Conservation (phyloP, 2,329 filamentous ascomycete genomes). For the Elsinoe arachidis region DNA sequence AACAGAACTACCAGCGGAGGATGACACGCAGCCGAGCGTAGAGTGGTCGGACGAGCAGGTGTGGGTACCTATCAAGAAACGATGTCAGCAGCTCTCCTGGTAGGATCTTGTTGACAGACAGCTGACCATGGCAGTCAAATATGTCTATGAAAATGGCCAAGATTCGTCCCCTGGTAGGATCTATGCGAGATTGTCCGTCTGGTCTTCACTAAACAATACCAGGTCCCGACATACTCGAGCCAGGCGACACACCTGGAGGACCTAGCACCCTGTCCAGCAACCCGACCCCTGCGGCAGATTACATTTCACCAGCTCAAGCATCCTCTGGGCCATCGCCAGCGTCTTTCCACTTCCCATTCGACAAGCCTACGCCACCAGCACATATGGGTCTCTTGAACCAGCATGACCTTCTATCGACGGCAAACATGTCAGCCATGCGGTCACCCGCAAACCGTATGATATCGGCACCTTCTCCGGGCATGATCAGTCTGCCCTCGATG, state of each 20-base stretch:
- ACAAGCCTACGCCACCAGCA: not conserved
- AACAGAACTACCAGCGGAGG: slow-evolving; percentile 11
- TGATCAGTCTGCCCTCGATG: not conserved
- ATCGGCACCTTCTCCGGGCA: not conserved
- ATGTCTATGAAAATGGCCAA: slow-evolving; percentile 7
- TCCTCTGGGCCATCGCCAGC: not conserved
- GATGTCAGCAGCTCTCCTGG: not conserved
- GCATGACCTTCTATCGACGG: not conserved
- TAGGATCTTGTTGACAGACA: not conserved
- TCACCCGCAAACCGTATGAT: not conserved
- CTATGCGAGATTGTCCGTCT: not conserved
- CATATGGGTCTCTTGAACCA: not conserved
- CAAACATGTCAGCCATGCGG: not conserved
- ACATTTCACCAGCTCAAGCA: not conserved
- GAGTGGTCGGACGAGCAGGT: slow-evolving; percentile 4
- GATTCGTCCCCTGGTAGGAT: not conserved
- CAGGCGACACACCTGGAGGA: not conserved
- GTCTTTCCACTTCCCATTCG: not conserved
- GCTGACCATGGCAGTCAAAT: not conserved
- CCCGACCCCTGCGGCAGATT: not conserved
- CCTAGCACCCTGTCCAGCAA: not conserved
- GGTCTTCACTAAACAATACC: not conserved
- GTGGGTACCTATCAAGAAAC: not conserved
- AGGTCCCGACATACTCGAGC: not conserved
- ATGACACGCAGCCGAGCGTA: not conserved